A percentile compares a stretch with the other conserved stretches of the same genome.
phyloP scores from a whole-genome alignment of 2,329 filamentous ascomycete genomes.

The Fusarium sp. region DNA sequence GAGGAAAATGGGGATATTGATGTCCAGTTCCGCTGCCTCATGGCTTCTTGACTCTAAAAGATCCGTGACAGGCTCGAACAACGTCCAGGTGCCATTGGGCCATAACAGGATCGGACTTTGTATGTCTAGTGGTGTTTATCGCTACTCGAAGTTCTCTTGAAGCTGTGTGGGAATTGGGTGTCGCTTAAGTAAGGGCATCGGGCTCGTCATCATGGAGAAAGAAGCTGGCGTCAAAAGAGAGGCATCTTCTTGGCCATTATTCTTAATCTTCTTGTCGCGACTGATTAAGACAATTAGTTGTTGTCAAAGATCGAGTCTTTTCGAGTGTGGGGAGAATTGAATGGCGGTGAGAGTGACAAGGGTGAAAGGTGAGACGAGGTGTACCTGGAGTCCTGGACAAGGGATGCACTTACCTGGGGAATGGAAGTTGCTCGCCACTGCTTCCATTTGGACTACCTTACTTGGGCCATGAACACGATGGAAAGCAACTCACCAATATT shows the following conservation, averaged over 20 bases:
- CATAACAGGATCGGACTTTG: background rate
- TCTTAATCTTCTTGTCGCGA: background rate
- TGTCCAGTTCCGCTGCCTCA: background rate
- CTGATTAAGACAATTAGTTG: background rate
- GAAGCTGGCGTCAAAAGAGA: background rate
- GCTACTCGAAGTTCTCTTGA: background rate
- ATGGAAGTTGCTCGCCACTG: background rate
- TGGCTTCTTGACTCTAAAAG: background rate
- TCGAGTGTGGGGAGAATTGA: background rate
- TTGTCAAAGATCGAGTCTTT: background rate
- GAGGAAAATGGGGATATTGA: background rate
- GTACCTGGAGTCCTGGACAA: too few species aligned
- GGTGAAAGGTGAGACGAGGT: background rate
- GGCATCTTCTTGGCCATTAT: background rate
- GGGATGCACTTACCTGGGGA: too few species aligned
- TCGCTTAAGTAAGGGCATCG: background rate
- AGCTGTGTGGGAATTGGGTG: background rate
- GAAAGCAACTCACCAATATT: too few species aligned
- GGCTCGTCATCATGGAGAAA: background rate
- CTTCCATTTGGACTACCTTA: too few species aligned
- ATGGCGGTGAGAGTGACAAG: background rate
- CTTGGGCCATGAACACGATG: too few species aligned
- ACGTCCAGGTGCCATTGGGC: background rate
- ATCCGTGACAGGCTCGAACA: background rate
- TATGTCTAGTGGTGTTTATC: background rate